Evolutionary conservation across 2,329 filamentous ascomycete species (phyloP), one percentile per base, ranked within the genome.

Genomic region (Hymenoscyphus fructigenus): DNA sequence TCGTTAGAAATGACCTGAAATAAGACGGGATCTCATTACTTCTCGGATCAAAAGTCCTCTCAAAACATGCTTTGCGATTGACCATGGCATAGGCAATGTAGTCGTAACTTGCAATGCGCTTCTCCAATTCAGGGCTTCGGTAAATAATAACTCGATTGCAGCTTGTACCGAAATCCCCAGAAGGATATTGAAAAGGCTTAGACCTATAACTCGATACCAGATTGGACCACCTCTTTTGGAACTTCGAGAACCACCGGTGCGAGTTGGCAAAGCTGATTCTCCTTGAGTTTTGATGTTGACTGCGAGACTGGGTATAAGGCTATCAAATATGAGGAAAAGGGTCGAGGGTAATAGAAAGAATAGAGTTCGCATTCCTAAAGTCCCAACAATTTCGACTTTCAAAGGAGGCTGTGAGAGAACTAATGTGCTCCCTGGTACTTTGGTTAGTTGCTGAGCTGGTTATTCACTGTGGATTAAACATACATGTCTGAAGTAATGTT

Each of bases 321-420:
- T 81, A 75, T 96, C 93, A 74, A 96, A 89, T 2, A 88, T 73
- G 1, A 95, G 85, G 72, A 92, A 92, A 14, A 89, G 66, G 0
- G 91, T 75, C 0, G 91, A 91, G 0, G 93, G 93, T 0, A 91
- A 61, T 2, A 95, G 79, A 78, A 88, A 96, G 72, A 93, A 87
- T 4, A 91, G 69, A 10, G 88, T 65, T 53, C 91, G 88, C 59
- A 93, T 80, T 28, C 85, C 84, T 5, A 91, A 76, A 0, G 89
- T 88, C 63, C 88, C 91, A 61, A 91, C 80, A 0, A 95, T 76
- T 76, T 96, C 92, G 64, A 97, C 86, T 65, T 86, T 85, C 17
- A 95, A 80, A 0, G 91, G 88, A 0, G 89, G 83, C 72, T 96
- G 90, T 6, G 90, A 90, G 2, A 94, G 81, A 47, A 96, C 87